These are phyloP conservation scores for Kwoniella dejecticola DNA, from an alignment of 768 basidiomycete genomes.

Conservation along the genomic window DNA sequence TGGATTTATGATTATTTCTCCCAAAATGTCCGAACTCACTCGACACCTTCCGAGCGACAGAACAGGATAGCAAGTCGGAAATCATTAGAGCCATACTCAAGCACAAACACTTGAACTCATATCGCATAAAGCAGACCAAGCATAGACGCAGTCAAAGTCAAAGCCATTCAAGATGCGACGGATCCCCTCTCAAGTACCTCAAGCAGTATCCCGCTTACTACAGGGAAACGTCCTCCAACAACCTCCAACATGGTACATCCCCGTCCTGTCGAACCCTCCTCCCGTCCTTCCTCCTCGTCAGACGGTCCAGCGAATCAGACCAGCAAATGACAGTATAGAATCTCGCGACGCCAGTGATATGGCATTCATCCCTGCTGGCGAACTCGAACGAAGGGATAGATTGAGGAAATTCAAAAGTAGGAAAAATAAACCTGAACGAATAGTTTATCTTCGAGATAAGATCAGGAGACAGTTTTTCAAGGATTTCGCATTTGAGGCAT, in stretches of 20 bases:
- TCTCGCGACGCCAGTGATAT: neutral
- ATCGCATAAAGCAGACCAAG: too few species aligned
- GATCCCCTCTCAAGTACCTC: conserved; percentile 84
- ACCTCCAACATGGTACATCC: conserved; percentile 79
- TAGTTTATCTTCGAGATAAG: conserved; percentile 80
- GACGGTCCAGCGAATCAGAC: conserved; percentile 60
- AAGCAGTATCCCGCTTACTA: conserved; percentile 78
- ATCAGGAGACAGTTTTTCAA: conserved; percentile 87
- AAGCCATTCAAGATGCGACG: conserved; percentile 34
- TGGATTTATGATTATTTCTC: conserved; percentile 16
- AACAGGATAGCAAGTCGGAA: neutral
- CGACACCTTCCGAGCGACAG: neutral
- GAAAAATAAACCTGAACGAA: conserved; percentile 60
- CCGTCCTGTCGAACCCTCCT: conserved; percentile 85
- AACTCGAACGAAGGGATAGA: conserved; percentile 31
- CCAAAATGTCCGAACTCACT: conserved; percentile 4
- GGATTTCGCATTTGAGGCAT: conserved; percentile 95
- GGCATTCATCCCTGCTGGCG: conserved; percentile 2
- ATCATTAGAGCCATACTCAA: neutral
- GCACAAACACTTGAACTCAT: too few species aligned
- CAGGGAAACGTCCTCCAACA: conserved; percentile 65
- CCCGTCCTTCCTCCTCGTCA: conserved; percentile 74
- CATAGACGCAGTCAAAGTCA: neutral
- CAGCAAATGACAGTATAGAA: neutral
- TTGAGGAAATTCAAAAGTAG: conserved; percentile 53